Base-by-base conservation (phyloP, 2,329 filamentous ascomycete species). In the Neonectria neomacrospora region DNA sequence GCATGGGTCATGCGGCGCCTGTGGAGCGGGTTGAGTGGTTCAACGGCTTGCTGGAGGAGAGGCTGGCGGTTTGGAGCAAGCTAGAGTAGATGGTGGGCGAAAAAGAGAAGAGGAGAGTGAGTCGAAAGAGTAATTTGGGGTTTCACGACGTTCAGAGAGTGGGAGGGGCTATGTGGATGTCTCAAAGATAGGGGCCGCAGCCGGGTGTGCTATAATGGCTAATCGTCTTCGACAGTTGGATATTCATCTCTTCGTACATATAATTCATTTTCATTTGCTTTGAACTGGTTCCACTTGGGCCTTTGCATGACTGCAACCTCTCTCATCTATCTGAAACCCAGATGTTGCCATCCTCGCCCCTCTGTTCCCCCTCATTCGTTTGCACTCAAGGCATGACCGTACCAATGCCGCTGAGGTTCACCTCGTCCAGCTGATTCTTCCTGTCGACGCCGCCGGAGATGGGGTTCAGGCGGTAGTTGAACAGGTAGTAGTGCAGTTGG, bases 401-500 rank as follows among this genome's bases (percentile, higher is more conserved):
- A 41, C 96, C 96, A 63, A 99, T 89, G 1, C 96, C 95, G 71
- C 94, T 96, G 75, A 94, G 88, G 66, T 87, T 86, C 61, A 90
- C 89, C 70, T 90, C 87, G 75, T 97, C 94, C 41, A 95, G 83
- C 71, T 88, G 82, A 76, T 96, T 97, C 74, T 86, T 88, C 73
- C 86, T 85, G 77, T 97, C 90, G 45, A 98, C 89, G 22, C 96
- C 96, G 52, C 96, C 94, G 1, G 88, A 82, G 73, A 99, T 91
- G n/a, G 90, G 89, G 64, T 92, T 90, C 12, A 93, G 92, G 61
- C 93, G 89, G 83, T 97, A 99, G 81, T 99, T 99, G 86, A 96
- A 99, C 32, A 99, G 84, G 79, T 99, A 99, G 81, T 94, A 99
- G 79, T 99, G 94, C 72, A 99, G 84, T 78, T 96, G 93, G 50